Conservation (phyloP, 176 grass and related monocot species). For the Pontederia crassipes region DNA sequence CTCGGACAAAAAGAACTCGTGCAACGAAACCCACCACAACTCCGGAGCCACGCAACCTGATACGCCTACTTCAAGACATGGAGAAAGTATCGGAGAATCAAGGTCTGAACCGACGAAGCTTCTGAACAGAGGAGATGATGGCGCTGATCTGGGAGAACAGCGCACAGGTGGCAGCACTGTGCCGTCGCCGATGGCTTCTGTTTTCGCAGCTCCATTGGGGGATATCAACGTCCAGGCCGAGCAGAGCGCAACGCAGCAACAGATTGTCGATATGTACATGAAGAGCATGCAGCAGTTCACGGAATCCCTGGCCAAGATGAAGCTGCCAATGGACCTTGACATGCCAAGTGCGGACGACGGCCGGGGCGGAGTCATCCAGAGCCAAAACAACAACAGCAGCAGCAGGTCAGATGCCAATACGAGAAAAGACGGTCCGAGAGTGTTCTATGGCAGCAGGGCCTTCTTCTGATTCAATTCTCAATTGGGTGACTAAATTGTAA, state of each 20-base stretch:
- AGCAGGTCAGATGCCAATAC: conserved; percentile 28
- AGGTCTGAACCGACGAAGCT: not conserved
- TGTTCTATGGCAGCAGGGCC: conserved; percentile 94
- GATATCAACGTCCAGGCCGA: conserved; percentile 49
- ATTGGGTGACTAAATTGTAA: not conserved
- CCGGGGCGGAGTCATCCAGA: conserved; percentile 17
- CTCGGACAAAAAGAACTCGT: conserved; percentile 20
- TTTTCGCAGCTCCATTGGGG: conserved; percentile 45
- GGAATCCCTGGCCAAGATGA: conserved; percentile 63
- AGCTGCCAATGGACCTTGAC: conserved; percentile 55
- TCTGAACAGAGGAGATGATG: not conserved
- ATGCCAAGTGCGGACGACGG: conserved; percentile 1
- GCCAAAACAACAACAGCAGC: conserved; percentile 14
- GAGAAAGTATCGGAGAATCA: conserved; percentile 1
- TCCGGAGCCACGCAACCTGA: conserved; percentile 25
- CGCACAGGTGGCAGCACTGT: not conserved
- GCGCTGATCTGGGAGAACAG: not conserved
- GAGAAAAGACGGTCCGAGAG: conserved; percentile 65
- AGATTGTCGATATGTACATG: conserved; percentile 94
- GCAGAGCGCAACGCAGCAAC: conserved; percentile 78
- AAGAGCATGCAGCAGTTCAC: conserved; percentile 96
- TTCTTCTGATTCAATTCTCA: conserved; percentile 54
- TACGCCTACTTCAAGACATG: conserved; percentile 45
- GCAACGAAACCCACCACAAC: conserved; percentile 11
- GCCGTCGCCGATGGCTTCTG: conserved; percentile 4